Percentiles rank a stretch among this genome's conserved stretches.
Evolutionary conservation across 495 filamentous ascomycete species (phyloP).

Genomic region (Alectoria sarmentosa): DNA sequence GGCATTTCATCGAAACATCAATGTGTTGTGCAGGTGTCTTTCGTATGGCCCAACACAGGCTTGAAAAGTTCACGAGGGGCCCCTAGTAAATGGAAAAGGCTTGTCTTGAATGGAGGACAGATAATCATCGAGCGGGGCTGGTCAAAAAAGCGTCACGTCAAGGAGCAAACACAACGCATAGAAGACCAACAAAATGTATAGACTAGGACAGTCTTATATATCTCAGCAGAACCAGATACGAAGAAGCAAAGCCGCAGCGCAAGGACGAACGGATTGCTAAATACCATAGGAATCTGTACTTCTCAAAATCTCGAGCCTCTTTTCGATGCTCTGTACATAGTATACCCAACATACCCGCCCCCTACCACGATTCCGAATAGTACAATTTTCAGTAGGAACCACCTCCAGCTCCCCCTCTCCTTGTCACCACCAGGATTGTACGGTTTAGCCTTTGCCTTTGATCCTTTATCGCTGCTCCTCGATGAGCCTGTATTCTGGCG

Average conservation of each 20-base stretch:
- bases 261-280: background rate
- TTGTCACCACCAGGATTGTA: constrained; percentile 27
- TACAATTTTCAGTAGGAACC: constrained; percentile 86
- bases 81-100: too few relatives aligned
- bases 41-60: too few relatives aligned
- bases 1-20: too few relatives aligned
- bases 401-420: constrained; percentile 68
- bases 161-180: background rate
- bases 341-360: constrained; percentile 78
- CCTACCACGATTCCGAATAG: constrained; percentile 62
- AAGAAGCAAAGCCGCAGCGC: background rate
- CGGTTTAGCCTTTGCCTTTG: constrained; percentile 28
- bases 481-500: constrained; percentile 31
- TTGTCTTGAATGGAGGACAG: too few relatives aligned
- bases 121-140: too few relatives aligned
- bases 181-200: background rate
- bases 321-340: constrained; percentile 66
- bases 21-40: too few relatives aligned
- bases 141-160: background rate
- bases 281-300: background rate
- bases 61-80: too few relatives aligned
- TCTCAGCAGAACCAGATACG: background rate
- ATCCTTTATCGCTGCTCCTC: constrained; percentile 34
- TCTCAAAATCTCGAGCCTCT: constrained; percentile 71
- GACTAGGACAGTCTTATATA: background rate